Conservation (phyloP, 352 stramenopile genomes). For the Phytophthora citrophthora region DNA sequence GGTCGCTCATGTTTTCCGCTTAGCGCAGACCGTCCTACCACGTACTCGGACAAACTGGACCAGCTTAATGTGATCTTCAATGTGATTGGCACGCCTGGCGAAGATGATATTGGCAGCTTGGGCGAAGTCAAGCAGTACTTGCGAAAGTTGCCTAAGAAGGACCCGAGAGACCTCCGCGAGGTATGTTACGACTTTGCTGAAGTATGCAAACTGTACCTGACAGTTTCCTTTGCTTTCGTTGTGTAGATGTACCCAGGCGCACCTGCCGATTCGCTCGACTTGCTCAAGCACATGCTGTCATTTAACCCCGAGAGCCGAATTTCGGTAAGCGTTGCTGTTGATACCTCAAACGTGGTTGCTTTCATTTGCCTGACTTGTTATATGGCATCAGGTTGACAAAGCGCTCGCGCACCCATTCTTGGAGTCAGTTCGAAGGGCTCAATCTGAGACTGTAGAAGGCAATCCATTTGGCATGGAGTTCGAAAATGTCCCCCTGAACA, state of each 20-base stretch:
- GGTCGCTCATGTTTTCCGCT: slow-evolving; percentile 88
- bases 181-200: slow-evolving; percentile 24
- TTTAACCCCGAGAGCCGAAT: slow-evolving; percentile 87
- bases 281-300: slow-evolving; percentile 87
- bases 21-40: slow-evolving; percentile 82
- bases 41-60: slow-evolving; percentile 89
- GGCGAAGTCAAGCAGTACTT: slow-evolving; percentile 89
- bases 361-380: slow-evolving; percentile 4
- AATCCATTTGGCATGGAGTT: slow-evolving; percentile 91
- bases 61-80: slow-evolving; percentile 97
- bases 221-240: background rate
- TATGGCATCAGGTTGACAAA: slow-evolving; percentile 69
- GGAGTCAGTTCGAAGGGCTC: slow-evolving; percentile 71
- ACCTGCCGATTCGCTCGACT: slow-evolving; percentile 77
- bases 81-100: slow-evolving; percentile 93
- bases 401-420: slow-evolving; percentile 86
- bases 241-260: slow-evolving; percentile 82
- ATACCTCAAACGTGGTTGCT: background rate
- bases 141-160: slow-evolving; percentile 85
- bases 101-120: slow-evolving; percentile 88
- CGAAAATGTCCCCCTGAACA: slow-evolving; percentile 87
- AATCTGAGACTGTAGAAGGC: slow-evolving; percentile 75
- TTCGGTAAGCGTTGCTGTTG: slow-evolving; percentile 51
- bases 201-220: background rate
- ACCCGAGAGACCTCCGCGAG: slow-evolving; percentile 75